Conservation (phyloP, 2,329 filamentous ascomycete genomes). For the Trichoderma arundinaceum region DNA sequence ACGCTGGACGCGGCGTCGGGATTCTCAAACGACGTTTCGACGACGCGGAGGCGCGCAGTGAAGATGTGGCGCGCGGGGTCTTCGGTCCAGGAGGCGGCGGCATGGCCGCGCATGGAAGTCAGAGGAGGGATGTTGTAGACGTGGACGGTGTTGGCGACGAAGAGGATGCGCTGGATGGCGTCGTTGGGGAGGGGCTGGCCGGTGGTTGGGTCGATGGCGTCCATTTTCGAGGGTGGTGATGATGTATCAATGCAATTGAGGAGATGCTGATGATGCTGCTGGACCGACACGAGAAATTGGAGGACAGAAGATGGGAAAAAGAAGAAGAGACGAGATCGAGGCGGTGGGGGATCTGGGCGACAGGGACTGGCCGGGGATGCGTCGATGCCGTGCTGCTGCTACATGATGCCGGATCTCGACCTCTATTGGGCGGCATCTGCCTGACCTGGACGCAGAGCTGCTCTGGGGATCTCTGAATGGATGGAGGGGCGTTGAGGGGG, state of each 20-base stretch:
- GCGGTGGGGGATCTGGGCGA: constrained; percentile 28
- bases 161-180: constrained; percentile 85
- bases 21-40: constrained; percentile 70
- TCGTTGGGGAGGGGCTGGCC: constrained; percentile 70
- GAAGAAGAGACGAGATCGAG: background rate
- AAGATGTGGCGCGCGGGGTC: constrained; percentile 78
- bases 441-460: background rate
- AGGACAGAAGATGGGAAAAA: background rate
- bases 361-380: background rate
- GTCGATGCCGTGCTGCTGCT: constrained; percentile 3
- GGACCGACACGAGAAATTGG: background rate
- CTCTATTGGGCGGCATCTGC: constrained; percentile 18
- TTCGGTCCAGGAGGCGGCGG: constrained; percentile 76
- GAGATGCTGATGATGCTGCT: background rate
- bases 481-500: constrained; percentile 3
- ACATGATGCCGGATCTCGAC: constrained; percentile 16
- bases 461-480: background rate
- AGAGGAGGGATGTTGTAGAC: constrained; percentile 88
- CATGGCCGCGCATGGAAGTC: constrained; percentile 78
- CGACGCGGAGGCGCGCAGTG: constrained; percentile 77
- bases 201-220: constrained; percentile 72
- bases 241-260: background rate
- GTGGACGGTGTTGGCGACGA: constrained; percentile 75
- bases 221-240: constrained; percentile 51
- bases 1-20: constrained; percentile 54